A percentile compares a stretch with the other conserved stretches of the same genome.
phyloP scores from a whole-genome alignment of 2,329 filamentous ascomycete genomes.

The Ophiostoma sp. region DNA sequence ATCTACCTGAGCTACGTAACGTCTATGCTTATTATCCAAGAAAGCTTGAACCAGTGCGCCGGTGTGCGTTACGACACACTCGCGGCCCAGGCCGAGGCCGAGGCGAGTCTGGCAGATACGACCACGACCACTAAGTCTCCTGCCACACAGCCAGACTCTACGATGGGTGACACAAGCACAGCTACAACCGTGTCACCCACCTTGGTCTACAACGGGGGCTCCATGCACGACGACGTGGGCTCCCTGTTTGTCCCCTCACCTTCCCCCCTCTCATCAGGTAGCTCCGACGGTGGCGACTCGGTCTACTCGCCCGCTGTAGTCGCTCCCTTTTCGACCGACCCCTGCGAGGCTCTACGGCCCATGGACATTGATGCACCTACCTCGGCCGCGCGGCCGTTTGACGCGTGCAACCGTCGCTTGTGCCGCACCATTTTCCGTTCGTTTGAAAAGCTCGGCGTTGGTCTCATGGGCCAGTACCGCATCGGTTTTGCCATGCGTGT shows the following conservation, averaged over 20 bases:
- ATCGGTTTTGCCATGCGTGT: conserved; percentile 43
- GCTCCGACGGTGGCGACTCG: not conserved
- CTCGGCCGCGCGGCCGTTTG: conserved; percentile 28
- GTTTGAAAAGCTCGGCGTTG: conserved; percentile 41
- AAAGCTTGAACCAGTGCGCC: conserved; percentile 40
- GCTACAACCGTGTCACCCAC: not conserved
- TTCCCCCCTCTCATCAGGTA: not conserved
- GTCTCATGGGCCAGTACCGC: conserved; percentile 43
- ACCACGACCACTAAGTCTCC: not conserved
- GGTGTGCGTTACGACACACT: conserved; percentile 20
- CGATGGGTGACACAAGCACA: not conserved
- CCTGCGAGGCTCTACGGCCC: not conserved
- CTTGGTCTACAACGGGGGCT: not conserved
- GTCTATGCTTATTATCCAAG: conserved; percentile 44
- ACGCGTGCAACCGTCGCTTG: conserved; percentile 34
- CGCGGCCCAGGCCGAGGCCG: not conserved
- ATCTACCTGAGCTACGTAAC: conserved; percentile 43
- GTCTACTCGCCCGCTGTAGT: not conserved
- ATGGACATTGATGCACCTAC: not conserved
- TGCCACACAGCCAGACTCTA: not conserved
- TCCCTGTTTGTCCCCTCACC: not conserved
- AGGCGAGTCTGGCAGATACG: conserved; percentile 1
- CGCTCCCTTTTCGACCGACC: not conserved
- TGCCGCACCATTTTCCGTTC: conserved; percentile 41
- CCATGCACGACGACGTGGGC: not conserved